Percentiles rank a stretch among this genome's conserved stretches.
Conservation (phyloP, 1,284 basidiomycete genomes). For the Meira miltonrushii region DNA sequence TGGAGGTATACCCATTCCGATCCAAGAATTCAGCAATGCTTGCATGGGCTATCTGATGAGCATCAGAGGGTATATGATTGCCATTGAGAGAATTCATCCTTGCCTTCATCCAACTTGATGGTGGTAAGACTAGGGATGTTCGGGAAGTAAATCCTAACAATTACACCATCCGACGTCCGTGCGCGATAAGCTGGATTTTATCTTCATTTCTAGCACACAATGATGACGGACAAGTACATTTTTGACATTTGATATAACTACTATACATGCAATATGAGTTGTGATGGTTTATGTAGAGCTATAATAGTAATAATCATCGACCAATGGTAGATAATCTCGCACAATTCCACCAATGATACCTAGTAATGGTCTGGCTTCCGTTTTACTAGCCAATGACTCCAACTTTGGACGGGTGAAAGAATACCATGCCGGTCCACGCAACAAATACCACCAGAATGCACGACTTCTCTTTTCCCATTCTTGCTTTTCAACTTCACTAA, state of each 20-base stretch:
- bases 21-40: constrained; percentile 6
- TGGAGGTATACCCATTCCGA: constrained; percentile 1
- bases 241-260: no score
- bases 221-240: no score
- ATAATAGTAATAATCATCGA: constrained; percentile 89
- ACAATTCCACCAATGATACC: constrained; percentile 71
- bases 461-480: constrained; percentile 78
- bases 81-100: background rate
- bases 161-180: no score
- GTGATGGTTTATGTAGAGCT: constrained; percentile 22
- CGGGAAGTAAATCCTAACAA: no score
- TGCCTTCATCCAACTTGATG: no score
- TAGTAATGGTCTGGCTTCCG: constrained; percentile 66
- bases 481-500: constrained; percentile 51
- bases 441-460: constrained; percentile 75
- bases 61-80: background rate
- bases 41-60: constrained; percentile 4
- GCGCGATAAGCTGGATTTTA: no score
- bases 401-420: constrained; percentile 73
- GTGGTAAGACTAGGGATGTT: no score
- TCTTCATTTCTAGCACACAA: no score
- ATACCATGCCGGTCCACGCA: constrained; percentile 84
- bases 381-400: constrained; percentile 60
- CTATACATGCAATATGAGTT: no score
- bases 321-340: constrained; percentile 84